phyloP scores from a whole-genome alignment of 2,329 filamentous ascomycete species.

The Colletotrichum graminicola region DNA sequence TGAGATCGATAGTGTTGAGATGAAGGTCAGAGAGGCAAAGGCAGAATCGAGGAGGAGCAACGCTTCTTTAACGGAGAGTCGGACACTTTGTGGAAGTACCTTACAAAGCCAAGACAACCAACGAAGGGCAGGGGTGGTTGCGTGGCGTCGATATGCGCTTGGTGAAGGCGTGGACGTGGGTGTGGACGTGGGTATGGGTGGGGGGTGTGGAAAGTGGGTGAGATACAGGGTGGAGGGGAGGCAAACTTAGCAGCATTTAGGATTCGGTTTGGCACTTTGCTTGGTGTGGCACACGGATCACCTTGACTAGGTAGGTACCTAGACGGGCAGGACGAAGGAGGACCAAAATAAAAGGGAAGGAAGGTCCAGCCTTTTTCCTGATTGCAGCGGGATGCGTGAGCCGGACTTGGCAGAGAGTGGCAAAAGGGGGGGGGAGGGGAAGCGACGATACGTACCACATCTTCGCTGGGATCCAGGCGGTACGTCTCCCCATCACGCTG shows the following conservation, averaged over 20 bases:
- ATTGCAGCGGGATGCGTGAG: slow-evolving; percentile 36
- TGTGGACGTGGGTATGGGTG: background rate
- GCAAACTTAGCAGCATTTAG: slow-evolving; percentile 21
- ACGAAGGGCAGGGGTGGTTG: slow-evolving; percentile 27
- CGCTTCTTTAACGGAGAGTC: slow-evolving; percentile 39
- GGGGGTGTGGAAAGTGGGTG: background rate
- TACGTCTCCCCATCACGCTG: background rate
- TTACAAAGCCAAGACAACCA: slow-evolving; percentile 19
- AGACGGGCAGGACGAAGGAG: slow-evolving; percentile 1
- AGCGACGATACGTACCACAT: background rate
- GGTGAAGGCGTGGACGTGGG: background rate
- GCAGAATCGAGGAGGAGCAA: slow-evolving; percentile 33
- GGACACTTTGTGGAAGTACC: slow-evolving; percentile 34
- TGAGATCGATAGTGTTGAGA: background rate
- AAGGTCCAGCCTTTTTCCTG: slow-evolving; percentile 29
- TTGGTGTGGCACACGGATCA: slow-evolving; percentile 23
- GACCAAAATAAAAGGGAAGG: slow-evolving; percentile 2
- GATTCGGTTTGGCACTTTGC: slow-evolving; percentile 11
- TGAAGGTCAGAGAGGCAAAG: slow-evolving; percentile 1
- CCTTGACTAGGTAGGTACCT: background rate
- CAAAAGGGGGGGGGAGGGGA: background rate
- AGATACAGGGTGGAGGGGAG: background rate
- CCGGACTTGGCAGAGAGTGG: slow-evolving; percentile 24
- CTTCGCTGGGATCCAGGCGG: background rate
- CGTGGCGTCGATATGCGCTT: slow-evolving; percentile 27